Percentiles rank a stretch among this genome's conserved stretches.
Conservation (phyloP, 257 asterid species). For the Solanum habrochaites region DNA sequence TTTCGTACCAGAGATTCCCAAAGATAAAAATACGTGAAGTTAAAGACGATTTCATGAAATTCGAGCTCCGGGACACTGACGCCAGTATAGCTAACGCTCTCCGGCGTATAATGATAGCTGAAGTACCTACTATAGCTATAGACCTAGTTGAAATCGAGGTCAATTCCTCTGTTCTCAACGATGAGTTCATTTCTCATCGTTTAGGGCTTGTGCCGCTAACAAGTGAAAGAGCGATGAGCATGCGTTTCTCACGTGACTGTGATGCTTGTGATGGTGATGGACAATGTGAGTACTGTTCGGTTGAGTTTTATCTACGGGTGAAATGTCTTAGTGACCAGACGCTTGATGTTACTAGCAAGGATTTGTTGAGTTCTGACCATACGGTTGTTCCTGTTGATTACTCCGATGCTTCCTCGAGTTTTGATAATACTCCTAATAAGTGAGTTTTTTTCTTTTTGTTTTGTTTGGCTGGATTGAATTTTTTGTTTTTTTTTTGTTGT, state of each 20-base stretch:
- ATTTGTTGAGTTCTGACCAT: slow-evolving; percentile 80
- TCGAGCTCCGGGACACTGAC: slow-evolving; percentile 92
- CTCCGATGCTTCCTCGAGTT: slow-evolving; percentile 42
- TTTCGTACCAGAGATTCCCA: slow-evolving; percentile 84
- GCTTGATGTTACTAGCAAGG: slow-evolving; percentile 86
- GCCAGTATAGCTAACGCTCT: slow-evolving; percentile 94
- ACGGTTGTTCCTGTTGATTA: slow-evolving; percentile 82
- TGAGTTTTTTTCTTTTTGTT: not conserved
- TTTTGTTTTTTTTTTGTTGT: not conserved
- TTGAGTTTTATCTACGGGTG: slow-evolving; percentile 76
- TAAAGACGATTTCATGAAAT: slow-evolving; percentile 63
- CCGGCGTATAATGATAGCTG: slow-evolving; percentile 96
- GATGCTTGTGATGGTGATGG: slow-evolving; percentile 99
- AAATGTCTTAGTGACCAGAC: slow-evolving; percentile 75
- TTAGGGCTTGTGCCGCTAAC: slow-evolving; percentile 79
- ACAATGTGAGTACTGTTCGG: slow-evolving; percentile 93
- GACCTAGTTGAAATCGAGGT: slow-evolving; percentile 97
- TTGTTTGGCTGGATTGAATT: not conserved
- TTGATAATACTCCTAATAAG: slow-evolving; percentile 36
- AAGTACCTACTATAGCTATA: slow-evolving; percentile 89
- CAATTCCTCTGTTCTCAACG: slow-evolving; percentile 80
- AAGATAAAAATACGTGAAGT: slow-evolving; percentile 70
- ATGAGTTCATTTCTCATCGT: slow-evolving; percentile 95
- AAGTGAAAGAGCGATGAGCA: slow-evolving; percentile 90
- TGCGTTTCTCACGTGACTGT: slow-evolving; percentile 96